Percentiles rank a stretch among this genome's conserved stretches.
Evolutionary conservation across 768 basidiomycete genomes (phyloP).

Genomic region (Boletus tomentosulus): DNA sequence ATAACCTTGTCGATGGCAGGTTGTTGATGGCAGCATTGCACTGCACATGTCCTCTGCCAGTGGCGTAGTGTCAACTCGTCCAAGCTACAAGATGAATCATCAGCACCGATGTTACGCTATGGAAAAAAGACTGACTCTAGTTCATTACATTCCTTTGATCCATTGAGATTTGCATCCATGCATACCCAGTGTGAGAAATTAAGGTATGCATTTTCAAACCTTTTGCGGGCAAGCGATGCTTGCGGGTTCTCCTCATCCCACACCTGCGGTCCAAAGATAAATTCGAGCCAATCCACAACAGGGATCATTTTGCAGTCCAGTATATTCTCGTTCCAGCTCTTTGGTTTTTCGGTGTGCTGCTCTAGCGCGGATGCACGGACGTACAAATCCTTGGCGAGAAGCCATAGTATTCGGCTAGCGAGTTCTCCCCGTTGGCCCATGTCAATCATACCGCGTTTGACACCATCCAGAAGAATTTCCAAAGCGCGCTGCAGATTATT

Average conservation of each 20-base stretch:
- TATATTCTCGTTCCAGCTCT: slow-evolving; percentile 5
- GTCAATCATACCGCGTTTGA: slow-evolving; percentile 3
- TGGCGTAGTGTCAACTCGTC: slow-evolving; percentile 7
- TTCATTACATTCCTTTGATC: background rate
- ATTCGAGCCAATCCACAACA: slow-evolving; percentile 10
- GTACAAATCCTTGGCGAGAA: background rate
- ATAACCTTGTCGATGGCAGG: slow-evolving; percentile 11
- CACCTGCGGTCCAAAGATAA: slow-evolving; percentile 4
- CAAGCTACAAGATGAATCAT: background rate
- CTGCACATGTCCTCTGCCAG: slow-evolving; percentile 13
- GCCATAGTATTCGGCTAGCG: background rate
- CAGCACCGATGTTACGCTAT: background rate
- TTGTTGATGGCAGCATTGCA: slow-evolving; percentile 14
- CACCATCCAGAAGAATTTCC: background rate
- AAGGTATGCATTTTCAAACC: slow-evolving; percentile 7
- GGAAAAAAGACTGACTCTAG: background rate
- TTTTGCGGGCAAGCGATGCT: background rate
- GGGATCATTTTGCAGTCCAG: slow-evolving; percentile 11
- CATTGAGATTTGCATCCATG: slow-evolving; percentile 8
- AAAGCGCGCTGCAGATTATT: background rate
- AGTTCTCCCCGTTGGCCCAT: background rate
- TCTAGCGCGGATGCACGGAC: background rate
- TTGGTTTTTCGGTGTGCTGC: background rate
- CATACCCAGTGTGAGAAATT: slow-evolving; percentile 15
- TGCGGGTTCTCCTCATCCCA: background rate